A percentile compares a stretch with the other conserved stretches of the same genome.
phyloP scores from a whole-genome alignment of 257 asterid species.

The Jasminum sambac region DNA sequence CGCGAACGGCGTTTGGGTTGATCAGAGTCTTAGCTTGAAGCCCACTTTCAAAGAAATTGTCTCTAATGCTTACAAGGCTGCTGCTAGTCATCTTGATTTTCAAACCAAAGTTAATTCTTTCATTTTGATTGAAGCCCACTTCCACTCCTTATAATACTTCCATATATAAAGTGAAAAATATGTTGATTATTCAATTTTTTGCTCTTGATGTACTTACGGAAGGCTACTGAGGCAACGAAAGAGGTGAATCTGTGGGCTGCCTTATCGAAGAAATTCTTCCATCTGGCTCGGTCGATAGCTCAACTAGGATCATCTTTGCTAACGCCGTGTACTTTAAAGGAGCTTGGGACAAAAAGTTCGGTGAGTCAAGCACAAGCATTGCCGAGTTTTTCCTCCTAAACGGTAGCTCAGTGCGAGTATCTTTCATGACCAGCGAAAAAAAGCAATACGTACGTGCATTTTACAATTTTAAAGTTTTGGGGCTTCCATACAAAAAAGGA shows the following conservation, averaged over 20 bases:
- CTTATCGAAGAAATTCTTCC: constrained; percentile 39
- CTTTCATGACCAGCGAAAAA: no score
- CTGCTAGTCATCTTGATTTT: constrained; percentile 41
- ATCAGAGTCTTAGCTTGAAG: constrained; percentile 40
- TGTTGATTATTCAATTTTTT: neutral
- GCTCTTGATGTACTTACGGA: neutral
- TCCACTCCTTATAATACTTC: no score
- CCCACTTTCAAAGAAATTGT: constrained; percentile 34
- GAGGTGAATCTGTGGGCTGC: constrained; percentile 27
- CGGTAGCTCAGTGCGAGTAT: constrained; percentile 27
- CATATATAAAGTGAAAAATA: no score
- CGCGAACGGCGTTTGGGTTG: constrained; percentile 48
- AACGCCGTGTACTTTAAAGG: constrained; percentile 45
- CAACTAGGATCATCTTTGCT: constrained; percentile 36
- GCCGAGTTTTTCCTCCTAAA: constrained; percentile 33
- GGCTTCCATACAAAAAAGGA: constrained; percentile 38
- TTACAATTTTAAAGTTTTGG: constrained; percentile 35
- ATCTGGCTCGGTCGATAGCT: constrained; percentile 24
- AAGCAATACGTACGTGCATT: constrained; percentile 10
- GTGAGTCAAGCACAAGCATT: constrained; percentile 28
- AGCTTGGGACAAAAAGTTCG: constrained; percentile 36
- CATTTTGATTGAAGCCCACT: no score
- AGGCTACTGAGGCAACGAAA: constrained; percentile 33
- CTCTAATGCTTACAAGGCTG: constrained; percentile 33
- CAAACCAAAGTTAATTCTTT: constrained; percentile 31